These are phyloP conservation scores for Pseudocercospora fijiensis DNA, from an alignment of 2,329 filamentous ascomycete species.

Conservation along the genomic window DNA sequence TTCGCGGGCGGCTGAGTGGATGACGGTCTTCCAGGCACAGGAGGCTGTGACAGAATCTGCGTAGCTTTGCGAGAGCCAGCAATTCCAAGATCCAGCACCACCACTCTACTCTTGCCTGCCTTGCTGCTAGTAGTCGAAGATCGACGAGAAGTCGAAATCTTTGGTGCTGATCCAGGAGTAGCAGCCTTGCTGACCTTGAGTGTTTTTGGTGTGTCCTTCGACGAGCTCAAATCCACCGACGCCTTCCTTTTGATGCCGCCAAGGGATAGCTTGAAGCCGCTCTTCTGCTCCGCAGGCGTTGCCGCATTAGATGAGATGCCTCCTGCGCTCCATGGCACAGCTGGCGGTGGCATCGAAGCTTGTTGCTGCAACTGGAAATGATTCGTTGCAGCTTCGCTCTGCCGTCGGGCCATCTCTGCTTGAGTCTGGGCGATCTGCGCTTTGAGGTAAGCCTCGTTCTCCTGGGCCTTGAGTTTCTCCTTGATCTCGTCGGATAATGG, in stretches of 20 bases:
- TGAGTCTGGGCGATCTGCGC: constrained; percentile 16
- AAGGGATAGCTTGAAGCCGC: constrained; percentile 32
- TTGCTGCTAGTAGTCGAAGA: constrained; percentile 10
- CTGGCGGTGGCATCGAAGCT: constrained; percentile 20
- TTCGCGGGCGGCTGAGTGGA: constrained; percentile 11
- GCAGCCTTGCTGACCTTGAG: constrained; percentile 28
- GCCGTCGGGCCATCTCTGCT: constrained; percentile 5
- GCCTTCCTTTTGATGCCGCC: constrained; percentile 32
- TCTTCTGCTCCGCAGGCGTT: constrained; percentile 26
- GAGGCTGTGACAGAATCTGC: constrained; percentile 25
- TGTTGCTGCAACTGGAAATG: constrained; percentile 14
- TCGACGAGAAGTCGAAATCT: constrained; percentile 8
- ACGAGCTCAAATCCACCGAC: constrained; percentile 23
- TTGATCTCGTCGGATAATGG: constrained; percentile 27
- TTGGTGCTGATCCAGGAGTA: constrained; percentile 20
- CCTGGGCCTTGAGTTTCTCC: constrained; percentile 13
- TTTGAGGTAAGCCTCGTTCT: constrained; percentile 16
- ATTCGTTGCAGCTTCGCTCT: constrained; percentile 16
- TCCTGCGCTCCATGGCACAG: background rate
- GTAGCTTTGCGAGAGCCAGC: constrained; percentile 18
- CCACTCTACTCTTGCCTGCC: constrained; percentile 12
- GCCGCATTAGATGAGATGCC: background rate
- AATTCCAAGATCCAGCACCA: constrained; percentile 21
- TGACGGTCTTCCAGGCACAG: constrained; percentile 16
- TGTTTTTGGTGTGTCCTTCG: constrained; percentile 32